These are phyloP conservation scores for Saturnispora mendoncae DNA, from an alignment of 805 yeast species.

Conservation along the genomic window DNA sequence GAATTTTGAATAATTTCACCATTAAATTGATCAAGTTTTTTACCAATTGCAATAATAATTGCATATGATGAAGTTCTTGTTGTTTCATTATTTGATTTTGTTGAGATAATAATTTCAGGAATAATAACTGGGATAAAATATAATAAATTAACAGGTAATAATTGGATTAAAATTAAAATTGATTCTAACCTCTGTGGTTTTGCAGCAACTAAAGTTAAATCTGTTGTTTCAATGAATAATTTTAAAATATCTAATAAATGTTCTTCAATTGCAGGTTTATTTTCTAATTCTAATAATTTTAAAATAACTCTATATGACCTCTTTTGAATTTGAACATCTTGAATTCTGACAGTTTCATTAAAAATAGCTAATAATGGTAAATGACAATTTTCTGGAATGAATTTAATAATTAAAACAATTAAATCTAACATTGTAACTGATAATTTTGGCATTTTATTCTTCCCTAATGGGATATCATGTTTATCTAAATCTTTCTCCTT, in stretches of 20 bases:
- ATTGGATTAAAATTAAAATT: conserved; percentile 47
- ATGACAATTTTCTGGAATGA: conserved; percentile 63
- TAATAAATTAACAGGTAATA: conserved; percentile 56
- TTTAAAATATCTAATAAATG: conserved; percentile 52
- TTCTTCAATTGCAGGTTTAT: conserved; percentile 36
- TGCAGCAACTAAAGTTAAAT: conserved; percentile 58
- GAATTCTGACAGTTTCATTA: conserved; percentile 50
- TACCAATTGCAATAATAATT: conserved; percentile 71
- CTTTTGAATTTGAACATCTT: conserved; percentile 71
- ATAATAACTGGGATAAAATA: conserved; percentile 72
- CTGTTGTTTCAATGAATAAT: conserved; percentile 49
- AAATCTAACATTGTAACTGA: conserved; percentile 88
- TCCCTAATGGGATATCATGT: conserved; percentile 26
- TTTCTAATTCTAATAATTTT: conserved; percentile 58
- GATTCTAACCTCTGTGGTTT: conserved; percentile 73
- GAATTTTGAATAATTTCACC: conserved; percentile 63
- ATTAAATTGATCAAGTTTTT: conserved; percentile 47
- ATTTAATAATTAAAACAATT: conserved; percentile 77
- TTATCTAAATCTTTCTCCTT: conserved; percentile 36
- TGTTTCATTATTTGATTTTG: conserved; percentile 89
- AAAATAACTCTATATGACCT: conserved; percentile 77
- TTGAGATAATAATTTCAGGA: conserved; percentile 82
- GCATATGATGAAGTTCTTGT: conserved; percentile 75
- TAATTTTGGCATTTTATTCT: conserved; percentile 38
- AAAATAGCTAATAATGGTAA: conserved; percentile 73